A percentile compares a stretch with the other conserved stretches of the same genome.
Evolutionary conservation across 129 eudicot genomes (phyloP).

Genomic region (Logfia minima): DNA sequence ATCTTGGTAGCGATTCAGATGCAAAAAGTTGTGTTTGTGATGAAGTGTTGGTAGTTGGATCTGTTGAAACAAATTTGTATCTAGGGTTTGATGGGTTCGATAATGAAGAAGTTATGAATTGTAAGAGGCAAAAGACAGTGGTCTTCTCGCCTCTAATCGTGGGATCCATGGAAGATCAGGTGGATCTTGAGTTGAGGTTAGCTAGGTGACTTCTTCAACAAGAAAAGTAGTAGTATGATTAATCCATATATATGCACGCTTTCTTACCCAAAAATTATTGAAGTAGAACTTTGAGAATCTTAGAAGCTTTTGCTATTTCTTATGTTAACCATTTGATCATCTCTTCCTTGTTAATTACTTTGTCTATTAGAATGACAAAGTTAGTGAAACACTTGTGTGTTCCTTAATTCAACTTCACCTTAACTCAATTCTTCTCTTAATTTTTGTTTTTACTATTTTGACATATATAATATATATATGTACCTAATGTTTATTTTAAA

Average conservation of each 20-base stretch:
- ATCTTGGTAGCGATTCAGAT: slow-evolving; percentile 29
- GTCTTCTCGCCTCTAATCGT: slow-evolving; percentile 17
- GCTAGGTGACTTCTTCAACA: slow-evolving; percentile 49
- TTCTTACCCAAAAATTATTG: slow-evolving; percentile 24
- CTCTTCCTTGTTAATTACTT: slow-evolving; percentile 20
- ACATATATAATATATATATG: not conserved
- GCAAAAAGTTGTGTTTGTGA: slow-evolving; percentile 32
- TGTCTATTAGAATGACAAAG: slow-evolving; percentile 28
- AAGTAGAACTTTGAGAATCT: slow-evolving; percentile 6
- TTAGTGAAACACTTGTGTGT: slow-evolving; percentile 18
- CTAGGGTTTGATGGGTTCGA: slow-evolving; percentile 34
- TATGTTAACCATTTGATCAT: slow-evolving; percentile 17
- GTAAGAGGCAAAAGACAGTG: slow-evolving; percentile 49
- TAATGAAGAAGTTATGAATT: slow-evolving; percentile 30
- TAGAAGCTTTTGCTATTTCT: slow-evolving; percentile 18
- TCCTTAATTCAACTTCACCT: slow-evolving; percentile 14
- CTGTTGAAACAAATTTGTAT: slow-evolving; percentile 43
- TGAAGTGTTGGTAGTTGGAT: slow-evolving; percentile 24
- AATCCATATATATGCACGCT: slow-evolving; percentile 21
- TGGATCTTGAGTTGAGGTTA: slow-evolving; percentile 73
- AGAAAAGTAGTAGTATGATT: slow-evolving; percentile 24
- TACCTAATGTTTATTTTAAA: not conserved
- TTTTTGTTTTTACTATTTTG: not conserved
- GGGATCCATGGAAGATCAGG: slow-evolving; percentile 31
- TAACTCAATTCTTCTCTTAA: not conserved